A percentile compares a stretch with the other conserved stretches of the same genome.
Evolutionary conservation across 2,329 filamentous ascomycete species (phyloP).

Genomic region (Calonectria crousiana): DNA sequence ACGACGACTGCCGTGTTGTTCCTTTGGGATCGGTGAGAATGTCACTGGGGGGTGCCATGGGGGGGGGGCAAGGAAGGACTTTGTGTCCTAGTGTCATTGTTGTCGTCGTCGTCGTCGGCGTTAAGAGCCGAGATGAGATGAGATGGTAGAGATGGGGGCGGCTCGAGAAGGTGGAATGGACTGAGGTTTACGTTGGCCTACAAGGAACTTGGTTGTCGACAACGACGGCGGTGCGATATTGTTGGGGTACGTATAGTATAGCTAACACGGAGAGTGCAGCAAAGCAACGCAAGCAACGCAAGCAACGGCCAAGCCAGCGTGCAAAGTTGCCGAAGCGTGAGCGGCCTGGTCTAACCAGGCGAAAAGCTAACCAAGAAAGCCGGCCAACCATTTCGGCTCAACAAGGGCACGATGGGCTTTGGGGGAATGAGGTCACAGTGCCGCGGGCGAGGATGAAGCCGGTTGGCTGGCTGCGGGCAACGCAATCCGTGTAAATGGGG

Average conservation of each 20-base stretch:
- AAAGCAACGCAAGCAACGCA: no score
- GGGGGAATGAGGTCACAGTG: background rate
- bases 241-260: background rate
- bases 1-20: background rate
- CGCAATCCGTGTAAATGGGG: background rate
- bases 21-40: background rate
- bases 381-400: background rate
- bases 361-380: background rate
- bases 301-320: background rate
- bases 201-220: constrained; percentile 12
- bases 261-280: background rate
- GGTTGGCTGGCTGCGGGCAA: background rate
- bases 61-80: background rate
- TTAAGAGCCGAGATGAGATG: constrained; percentile 1
- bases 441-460: background rate
- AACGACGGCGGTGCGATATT: background rate
- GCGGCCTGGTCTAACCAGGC: background rate
- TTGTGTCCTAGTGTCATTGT: background rate
- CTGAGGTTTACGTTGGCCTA: background rate
- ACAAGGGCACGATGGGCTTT: constrained; percentile 1
- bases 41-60: background rate
- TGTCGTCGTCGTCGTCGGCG: background rate
- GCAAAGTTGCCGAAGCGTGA: background rate
- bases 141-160: background rate
- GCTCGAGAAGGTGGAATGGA: background rate